Evolutionary conservation across 2,329 filamentous ascomycete genomes (phyloP), one percentile per base, ranked within the genome.

Genomic region (Penicillium sp.): DNA sequence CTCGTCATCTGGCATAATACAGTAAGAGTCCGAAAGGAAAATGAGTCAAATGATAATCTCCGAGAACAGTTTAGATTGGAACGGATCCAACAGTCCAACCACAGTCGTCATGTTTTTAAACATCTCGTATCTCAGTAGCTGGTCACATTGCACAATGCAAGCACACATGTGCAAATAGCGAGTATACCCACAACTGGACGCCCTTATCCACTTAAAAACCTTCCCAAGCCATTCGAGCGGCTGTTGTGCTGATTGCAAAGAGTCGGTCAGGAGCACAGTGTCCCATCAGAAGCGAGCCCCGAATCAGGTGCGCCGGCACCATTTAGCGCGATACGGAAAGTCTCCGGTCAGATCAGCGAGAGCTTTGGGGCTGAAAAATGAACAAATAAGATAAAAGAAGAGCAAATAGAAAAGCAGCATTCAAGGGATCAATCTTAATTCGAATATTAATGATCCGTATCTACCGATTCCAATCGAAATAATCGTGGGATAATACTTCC

Each of bases 241-340:
- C 49, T 43, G 16, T 42, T 47, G 26, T 54, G 7, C 16, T 16
- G 22, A 7, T 33, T 24, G 29, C 43, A 56, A 59, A 65, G 47
- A 58, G 61, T 65, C 62, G 62, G 62, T 65, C 62, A 62, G 54
- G 43, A 42, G 39, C 39, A 49, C 27, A 31, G 31, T n/a, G 48
- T 22, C 48, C 33, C 48, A 26, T 39, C 21, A 29, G 48, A 50
- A 42, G 14, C 24, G 29, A 42, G 24, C 7, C 9, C 21, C 45
- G 46, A 37, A 6, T 60, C 45, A 39, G 27, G 22, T 39, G 31
- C 45, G 14, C 24, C 33, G 48, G 22, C 54, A 3, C 49, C 44
- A 50, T 29, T 56, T 61, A 55, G 53, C 52, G 52, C 37, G 27
- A 55, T 27, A 13, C 45, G 49, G 46, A 56, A 58, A 52, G 19